These are phyloP conservation scores for Aquilaria sinensis DNA, from an alignment of 345 rosid species.

Conservation along the genomic window DNA sequence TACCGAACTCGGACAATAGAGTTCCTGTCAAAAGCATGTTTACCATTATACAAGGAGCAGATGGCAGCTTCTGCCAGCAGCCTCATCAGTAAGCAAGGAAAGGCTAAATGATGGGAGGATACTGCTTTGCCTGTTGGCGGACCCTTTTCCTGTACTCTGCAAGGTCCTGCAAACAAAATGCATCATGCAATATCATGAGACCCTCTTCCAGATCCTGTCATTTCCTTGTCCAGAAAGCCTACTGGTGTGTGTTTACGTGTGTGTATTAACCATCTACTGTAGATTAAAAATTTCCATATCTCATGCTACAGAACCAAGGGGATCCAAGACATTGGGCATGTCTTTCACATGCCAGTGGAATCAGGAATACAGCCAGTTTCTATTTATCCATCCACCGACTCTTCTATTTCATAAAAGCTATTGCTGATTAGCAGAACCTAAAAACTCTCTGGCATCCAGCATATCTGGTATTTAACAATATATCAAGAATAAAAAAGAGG, in stretches of 20 bases:
- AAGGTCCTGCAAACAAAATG: constrained; percentile 44
- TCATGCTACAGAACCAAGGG: too few relatives aligned
- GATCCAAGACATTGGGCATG: too few relatives aligned
- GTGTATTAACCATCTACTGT: too few relatives aligned
- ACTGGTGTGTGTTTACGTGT: too few relatives aligned
- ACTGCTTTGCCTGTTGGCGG: constrained; percentile 82
- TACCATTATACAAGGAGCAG: constrained; percentile 21
- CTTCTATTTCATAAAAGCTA: too few relatives aligned
- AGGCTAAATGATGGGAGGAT: constrained; percentile 54
- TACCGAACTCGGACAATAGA: constrained; percentile 16
- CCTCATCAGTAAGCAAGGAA: constrained; percentile 1
- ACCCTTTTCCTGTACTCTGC: constrained; percentile 85
- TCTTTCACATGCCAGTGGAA: too few relatives aligned
- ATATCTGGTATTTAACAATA: too few relatives aligned
- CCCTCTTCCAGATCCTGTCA: too few relatives aligned
- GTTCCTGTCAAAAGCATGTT: constrained; percentile 17
- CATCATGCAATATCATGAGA: not conserved
- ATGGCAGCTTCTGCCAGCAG: constrained; percentile 12
- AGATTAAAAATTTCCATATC: too few relatives aligned
- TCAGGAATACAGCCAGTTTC: too few relatives aligned
- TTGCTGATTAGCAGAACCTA: not conserved
- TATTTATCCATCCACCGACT: too few relatives aligned
- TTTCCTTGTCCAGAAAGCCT: too few relatives aligned
- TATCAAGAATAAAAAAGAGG: not conserved
- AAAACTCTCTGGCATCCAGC: not conserved